Percentiles rank a stretch among this genome's conserved stretches.
phyloP scores from a whole-genome alignment of 169 alveolate species.

The Neospora caninum region DNA sequence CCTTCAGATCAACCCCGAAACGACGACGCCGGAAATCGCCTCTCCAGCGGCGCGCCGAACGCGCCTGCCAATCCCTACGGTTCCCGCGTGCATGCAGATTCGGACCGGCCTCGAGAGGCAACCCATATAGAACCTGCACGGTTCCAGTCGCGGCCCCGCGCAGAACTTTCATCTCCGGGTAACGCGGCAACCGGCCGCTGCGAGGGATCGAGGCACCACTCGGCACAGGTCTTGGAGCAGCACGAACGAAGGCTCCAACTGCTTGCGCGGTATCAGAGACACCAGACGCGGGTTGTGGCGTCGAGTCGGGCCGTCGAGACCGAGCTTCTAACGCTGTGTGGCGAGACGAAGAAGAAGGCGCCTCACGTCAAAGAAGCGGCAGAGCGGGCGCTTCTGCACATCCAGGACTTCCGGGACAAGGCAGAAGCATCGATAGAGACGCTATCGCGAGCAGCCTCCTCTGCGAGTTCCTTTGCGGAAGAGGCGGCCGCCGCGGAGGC shows the following conservation, averaged over 20 bases:
- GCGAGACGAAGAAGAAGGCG: background rate
- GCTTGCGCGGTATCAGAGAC: slow-evolving; percentile 10
- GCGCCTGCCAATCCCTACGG: background rate
- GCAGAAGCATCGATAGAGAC: background rate
- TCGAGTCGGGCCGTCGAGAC: background rate
- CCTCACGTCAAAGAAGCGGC: slow-evolving; percentile 19
- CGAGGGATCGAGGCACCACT: too few relatives aligned
- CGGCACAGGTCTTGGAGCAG: background rate
- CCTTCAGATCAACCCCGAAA: background rate
- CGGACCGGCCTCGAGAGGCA: background rate
- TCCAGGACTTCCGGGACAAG: slow-evolving; percentile 26
- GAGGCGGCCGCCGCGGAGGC: slow-evolving; percentile 17
- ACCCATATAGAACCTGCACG: too few relatives aligned
- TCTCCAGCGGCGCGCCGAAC: background rate
- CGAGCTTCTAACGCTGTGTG: slow-evolving; percentile 31
- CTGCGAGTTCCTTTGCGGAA: background rate
- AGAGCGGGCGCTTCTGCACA: slow-evolving; percentile 20
- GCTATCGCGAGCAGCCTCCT: background rate
- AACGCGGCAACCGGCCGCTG: too few relatives aligned
- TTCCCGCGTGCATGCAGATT: background rate
- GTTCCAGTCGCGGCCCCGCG: too few relatives aligned
- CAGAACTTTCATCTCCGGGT: too few relatives aligned
- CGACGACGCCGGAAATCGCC: background rate
- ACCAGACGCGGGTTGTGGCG: background rate
- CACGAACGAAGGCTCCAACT: slow-evolving; percentile 1